Evolutionary conservation across 768 basidiomycete species (phyloP).

Genomic region (Russula vinacea): DNA sequence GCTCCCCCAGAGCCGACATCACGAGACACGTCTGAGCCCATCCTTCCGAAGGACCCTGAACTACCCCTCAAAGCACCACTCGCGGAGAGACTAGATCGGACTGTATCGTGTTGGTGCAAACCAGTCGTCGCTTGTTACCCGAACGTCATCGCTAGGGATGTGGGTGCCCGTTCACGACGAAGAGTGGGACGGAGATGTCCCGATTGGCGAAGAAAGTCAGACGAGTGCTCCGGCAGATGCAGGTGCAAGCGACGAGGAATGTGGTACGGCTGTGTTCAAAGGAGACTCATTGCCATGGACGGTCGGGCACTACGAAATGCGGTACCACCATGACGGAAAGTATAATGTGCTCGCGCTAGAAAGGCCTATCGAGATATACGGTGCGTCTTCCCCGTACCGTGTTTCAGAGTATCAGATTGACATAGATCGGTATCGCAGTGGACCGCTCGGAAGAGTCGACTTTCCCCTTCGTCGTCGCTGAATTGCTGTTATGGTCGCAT

Average conservation of each 20-base stretch:
- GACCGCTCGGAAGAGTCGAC: too few relatives aligned
- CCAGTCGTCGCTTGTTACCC: slow-evolving; percentile 76
- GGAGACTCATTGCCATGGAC: slow-evolving; percentile 83
- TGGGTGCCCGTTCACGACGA: slow-evolving; percentile 91
- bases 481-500: slow-evolving; percentile 67
- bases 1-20: slow-evolving; percentile 42
- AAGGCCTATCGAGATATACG: slow-evolving; percentile 84
- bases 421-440: too few relatives aligned
- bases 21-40: slow-evolving; percentile 41
- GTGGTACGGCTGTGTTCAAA: slow-evolving; percentile 70
- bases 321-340: slow-evolving; percentile 96
- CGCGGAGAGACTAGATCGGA: slow-evolving; percentile 94
- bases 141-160: slow-evolving; percentile 79
- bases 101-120: slow-evolving; percentile 89
- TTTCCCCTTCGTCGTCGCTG: slow-evolving; percentile 82
- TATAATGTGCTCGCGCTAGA: slow-evolving; percentile 90
- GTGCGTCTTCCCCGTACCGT: too few relatives aligned
- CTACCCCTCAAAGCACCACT: slow-evolving; percentile 67
- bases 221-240: slow-evolving; percentile 31
- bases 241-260: slow-evolving; percentile 45
- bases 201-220: slow-evolving; percentile 44
- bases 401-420: too few relatives aligned
- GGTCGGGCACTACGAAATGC: slow-evolving; percentile 81
- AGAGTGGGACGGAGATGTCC: slow-evolving; percentile 90
- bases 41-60: slow-evolving; percentile 44